Conservation (phyloP, 2,329 filamentous ascomycete species). For the Graphilbum sp. region DNA sequence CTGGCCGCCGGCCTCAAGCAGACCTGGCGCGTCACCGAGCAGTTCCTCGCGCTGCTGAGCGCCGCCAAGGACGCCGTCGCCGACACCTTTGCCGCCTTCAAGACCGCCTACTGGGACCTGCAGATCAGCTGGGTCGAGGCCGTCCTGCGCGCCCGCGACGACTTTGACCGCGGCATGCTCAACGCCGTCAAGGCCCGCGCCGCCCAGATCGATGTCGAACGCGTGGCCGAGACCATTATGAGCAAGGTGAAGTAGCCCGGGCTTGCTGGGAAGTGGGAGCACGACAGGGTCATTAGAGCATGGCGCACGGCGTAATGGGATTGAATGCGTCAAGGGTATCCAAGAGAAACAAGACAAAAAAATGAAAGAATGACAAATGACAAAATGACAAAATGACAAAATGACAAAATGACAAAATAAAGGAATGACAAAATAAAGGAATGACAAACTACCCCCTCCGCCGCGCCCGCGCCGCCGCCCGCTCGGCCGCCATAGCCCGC, state of each 20-base stretch:
- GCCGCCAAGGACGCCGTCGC: constrained; percentile 58
- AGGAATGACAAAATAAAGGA: no score
- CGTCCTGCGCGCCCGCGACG: constrained; percentile 70
- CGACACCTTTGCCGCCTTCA: constrained; percentile 69
- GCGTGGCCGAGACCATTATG: constrained; percentile 87
- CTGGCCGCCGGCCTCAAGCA: constrained; percentile 63
- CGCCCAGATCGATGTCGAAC: constrained; percentile 66
- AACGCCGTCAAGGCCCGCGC: constrained; percentile 76
- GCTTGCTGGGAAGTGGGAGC: background rate
- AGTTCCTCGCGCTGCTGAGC: constrained; percentile 64
- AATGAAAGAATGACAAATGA: background rate
- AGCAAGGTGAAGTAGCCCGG: constrained; percentile 57
- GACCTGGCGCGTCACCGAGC: constrained; percentile 83
- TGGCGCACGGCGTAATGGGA: no score
- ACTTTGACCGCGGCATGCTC: constrained; percentile 84
- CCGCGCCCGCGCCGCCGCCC: constrained; percentile 15
- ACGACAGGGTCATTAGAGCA: no score
- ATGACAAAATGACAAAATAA: no score
- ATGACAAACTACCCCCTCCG: no score
- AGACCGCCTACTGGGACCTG: constrained; percentile 79
- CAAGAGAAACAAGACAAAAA: constrained; percentile 3
- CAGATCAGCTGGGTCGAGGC: constrained; percentile 93
- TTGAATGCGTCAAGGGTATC: no score
- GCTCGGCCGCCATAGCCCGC: constrained; percentile 35
- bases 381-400: no score